A percentile compares a stretch with the other conserved stretches of the same genome.
Conservation (phyloP, 2,329 filamentous ascomycete genomes). For the Aspergillus ibericus region DNA sequence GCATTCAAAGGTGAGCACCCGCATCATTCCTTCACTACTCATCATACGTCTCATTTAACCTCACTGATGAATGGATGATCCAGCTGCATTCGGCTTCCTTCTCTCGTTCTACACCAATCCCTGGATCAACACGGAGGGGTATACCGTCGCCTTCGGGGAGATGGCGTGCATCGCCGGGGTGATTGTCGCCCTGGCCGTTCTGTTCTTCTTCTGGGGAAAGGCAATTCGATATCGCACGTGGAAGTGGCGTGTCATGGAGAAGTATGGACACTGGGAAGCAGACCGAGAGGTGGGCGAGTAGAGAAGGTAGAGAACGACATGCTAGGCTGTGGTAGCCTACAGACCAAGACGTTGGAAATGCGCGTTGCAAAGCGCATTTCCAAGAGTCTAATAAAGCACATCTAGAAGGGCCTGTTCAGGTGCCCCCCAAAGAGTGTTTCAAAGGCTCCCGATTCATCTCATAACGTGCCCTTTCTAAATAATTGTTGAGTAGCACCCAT, state of each 20-base stretch:
- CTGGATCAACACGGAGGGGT: constrained; percentile 9
- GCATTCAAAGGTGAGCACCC: constrained; percentile 9
- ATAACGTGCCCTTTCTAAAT: too few species aligned
- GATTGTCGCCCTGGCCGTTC: neutral
- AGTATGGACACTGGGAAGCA: neutral
- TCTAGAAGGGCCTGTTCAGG: too few species aligned
- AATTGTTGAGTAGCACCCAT: too few species aligned
- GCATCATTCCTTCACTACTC: too few species aligned
- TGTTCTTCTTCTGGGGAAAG: constrained; percentile 8
- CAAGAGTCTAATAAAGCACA: too few species aligned
- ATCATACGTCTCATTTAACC: neutral
- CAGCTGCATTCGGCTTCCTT: constrained; percentile 13
- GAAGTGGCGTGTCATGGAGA: constrained; percentile 7
- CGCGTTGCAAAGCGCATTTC: too few species aligned
- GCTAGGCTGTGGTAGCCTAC: too few species aligned
- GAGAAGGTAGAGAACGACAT: too few species aligned
- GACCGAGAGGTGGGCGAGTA: constrained; percentile 11
- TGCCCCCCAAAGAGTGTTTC: too few species aligned
- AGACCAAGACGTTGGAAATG: too few species aligned
- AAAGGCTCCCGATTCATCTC: too few species aligned
- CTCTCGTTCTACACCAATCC: constrained; percentile 16
- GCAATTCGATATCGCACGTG: neutral
- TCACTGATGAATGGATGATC: neutral
- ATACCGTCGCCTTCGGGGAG: constrained; percentile 5
- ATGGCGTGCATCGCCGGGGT: constrained; percentile 11